Base-by-base conservation (phyloP, 768 basidiomycete species). In the Lentinula boryana region DNA sequence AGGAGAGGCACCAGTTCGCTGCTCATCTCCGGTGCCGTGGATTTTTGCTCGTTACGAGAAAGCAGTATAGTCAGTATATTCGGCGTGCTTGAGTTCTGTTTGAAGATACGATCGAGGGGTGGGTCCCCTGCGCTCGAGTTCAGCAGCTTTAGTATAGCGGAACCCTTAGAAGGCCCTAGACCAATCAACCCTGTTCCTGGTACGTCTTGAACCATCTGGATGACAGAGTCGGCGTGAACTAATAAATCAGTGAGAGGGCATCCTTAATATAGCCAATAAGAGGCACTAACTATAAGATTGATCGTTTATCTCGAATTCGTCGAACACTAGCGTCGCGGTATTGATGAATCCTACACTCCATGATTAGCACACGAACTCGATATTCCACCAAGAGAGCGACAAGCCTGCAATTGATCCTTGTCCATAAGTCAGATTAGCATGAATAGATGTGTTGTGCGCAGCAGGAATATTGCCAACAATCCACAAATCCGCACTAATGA, bases 91-190 rank as follows among this genome's bases (percentile, higher is more conserved):
- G 52, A 63, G 59, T 70, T 66, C 36, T 67, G 61, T 23, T 54
- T 18, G 69, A 70, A 70, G 18, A 70, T 69, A 5, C 64, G 56
- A 54, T 70, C 69, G 8, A 70, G 56, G 10, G 64, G 55, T 8
- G 67, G 55, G 57, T 64, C 61, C 9, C 67, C 64, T 13, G 63
- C 40, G 33, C 38, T 43, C 9, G 33, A 57, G 23, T 60, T 62
- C 9, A 66, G 23, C 5, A 41, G n/a, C 0, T 23, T 9, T 40
- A 60, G 60, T 33, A 70, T 63, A 16, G 60, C 59, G 23, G 68
- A 69, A 31, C 64, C 63, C 8, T 43, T 41, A 32, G 56, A 63
- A 5, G 68, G 68, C 13, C 69, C 69, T 7, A 70, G 62, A 13
- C 69, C 69, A 12, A 70, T 59, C 21, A 69, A 43, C 4, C 69